Evolutionary conservation across 495 filamentous ascomycete genomes (phyloP).

Genomic region (Neurospora hispaniola): DNA sequence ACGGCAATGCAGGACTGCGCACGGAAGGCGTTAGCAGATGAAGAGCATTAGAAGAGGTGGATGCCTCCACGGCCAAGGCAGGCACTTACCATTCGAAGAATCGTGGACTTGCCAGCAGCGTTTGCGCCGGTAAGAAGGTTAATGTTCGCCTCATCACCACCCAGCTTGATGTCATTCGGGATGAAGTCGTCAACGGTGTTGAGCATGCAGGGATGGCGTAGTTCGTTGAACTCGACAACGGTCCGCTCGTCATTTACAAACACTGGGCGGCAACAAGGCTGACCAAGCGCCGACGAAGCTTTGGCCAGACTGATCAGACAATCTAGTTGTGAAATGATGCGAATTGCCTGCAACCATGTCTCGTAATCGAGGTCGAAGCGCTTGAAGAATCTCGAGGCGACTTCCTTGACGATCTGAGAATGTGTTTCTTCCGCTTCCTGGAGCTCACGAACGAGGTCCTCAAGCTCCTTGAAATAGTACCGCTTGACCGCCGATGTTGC

Average conservation of each 20-base stretch:
- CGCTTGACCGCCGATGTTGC: conserved; percentile 83
- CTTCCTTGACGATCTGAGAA: conserved; percentile 81
- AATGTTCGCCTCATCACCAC: conserved; percentile 71
- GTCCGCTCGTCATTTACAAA: conserved; percentile 80
- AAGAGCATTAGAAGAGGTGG: conserved; percentile 1
- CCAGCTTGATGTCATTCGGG: conserved; percentile 85
- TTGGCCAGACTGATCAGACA: conserved; percentile 89
- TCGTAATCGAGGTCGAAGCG: conserved; percentile 82
- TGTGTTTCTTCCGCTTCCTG: conserved; percentile 95
- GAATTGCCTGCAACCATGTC: conserved; percentile 79
- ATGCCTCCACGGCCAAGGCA: not conserved
- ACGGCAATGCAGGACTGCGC: conserved; percentile 71
- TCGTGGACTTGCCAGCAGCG: conserved; percentile 96
- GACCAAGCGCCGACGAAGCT: conserved; percentile 70
- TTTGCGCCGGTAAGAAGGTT: conserved; percentile 93
- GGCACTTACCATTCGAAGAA: conserved; percentile 77
- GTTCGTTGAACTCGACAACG: conserved; percentile 79
- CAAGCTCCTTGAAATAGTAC: conserved; percentile 84
- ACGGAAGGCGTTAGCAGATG: conserved; percentile 9
- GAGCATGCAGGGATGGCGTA: conserved; percentile 90
- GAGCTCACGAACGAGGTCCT: conserved; percentile 67
- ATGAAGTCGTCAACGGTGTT: conserved; percentile 89
- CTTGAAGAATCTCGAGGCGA: conserved; percentile 70
- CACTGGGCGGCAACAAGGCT: conserved; percentile 75
- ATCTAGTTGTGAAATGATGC: conserved; percentile 83